Evolutionary conservation across 2,329 filamentous ascomycete genomes (phyloP).

Genomic region (Emmonsiellopsis sp.): DNA sequence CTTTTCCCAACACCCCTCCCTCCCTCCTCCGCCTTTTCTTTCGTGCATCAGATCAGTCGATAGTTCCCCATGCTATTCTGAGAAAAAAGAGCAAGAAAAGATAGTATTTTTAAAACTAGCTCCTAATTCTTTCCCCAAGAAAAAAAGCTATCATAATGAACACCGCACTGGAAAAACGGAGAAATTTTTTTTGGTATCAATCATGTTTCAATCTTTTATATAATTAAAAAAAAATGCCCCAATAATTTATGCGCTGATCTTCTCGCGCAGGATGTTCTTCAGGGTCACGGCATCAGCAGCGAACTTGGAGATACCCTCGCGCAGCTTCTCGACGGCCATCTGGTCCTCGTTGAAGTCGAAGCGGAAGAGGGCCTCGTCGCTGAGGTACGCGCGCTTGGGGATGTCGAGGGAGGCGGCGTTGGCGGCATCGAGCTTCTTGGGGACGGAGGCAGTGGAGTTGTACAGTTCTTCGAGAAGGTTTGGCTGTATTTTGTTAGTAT

Average conservation of each 20-base stretch:
- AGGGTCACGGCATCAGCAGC: slow-evolving; percentile 90
- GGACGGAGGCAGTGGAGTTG: slow-evolving; percentile 71
- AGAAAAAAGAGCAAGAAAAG: too few relatives aligned
- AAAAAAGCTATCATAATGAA: not conserved
- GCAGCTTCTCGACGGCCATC: slow-evolving; percentile 98
- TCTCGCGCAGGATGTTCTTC: slow-evolving; percentile 82
- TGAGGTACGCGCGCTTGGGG: slow-evolving; percentile 83
- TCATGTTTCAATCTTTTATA: not conserved
- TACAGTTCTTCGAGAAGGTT: slow-evolving; percentile 88
- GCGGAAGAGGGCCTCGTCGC: slow-evolving; percentile 82
- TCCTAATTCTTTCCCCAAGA: not conserved
- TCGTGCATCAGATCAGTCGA: too few relatives aligned
- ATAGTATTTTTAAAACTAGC: not conserved
- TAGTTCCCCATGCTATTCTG: too few relatives aligned
- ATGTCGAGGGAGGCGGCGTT: slow-evolving; percentile 60
- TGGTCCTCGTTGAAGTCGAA: slow-evolving; percentile 99
- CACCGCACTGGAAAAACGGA: not conserved
- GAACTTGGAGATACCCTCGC: slow-evolving; percentile 99
- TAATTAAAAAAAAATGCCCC: not conserved
- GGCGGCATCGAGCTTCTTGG: slow-evolving; percentile 81
- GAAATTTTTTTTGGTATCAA: not conserved
- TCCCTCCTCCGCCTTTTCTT: too few relatives aligned
- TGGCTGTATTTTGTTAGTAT: slow-evolving; percentile 44
- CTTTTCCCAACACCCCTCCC: too few relatives aligned
- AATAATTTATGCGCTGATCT: slow-evolving; percentile 45